Evolutionary conservation across 1,284 basidiomycete genomes (phyloP).

Genomic region (Cutaneotrichosporon cavernicola): DNA sequence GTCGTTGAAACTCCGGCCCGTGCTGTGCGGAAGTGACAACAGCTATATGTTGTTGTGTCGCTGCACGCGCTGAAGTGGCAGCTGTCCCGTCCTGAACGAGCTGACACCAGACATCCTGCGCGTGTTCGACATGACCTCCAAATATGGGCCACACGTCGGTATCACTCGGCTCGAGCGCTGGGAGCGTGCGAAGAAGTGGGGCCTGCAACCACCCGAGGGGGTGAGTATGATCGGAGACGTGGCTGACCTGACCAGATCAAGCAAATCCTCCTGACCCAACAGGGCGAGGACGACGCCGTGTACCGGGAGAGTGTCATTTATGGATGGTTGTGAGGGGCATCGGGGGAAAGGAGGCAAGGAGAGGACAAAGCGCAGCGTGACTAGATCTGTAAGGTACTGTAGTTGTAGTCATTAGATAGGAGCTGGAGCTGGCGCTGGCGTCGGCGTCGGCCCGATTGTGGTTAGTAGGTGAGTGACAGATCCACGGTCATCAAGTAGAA

Average conservation of each 20-base stretch:
- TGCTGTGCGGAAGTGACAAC: too few species aligned
- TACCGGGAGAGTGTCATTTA: conserved; percentile 60
- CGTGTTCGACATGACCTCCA: conserved; percentile 75
- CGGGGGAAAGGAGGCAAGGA: background rate
- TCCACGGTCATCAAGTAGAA: too few species aligned
- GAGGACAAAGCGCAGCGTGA: background rate
- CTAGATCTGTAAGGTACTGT: background rate
- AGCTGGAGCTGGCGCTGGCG: too few species aligned
- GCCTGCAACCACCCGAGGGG: conserved; percentile 78
- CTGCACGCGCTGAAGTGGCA: conserved; percentile 46
- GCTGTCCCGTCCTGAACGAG: conserved; percentile 54
- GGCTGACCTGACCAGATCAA: conserved; percentile 59
- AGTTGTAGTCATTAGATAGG: background rate
- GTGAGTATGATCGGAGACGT: conserved; percentile 54
- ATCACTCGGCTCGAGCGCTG: conserved; percentile 80
- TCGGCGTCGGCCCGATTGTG: background rate
- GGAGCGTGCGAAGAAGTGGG: conserved; percentile 77
- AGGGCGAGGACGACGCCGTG: conserved; percentile 57
- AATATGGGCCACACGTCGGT: conserved; percentile 83
- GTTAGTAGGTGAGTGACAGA: background rate
- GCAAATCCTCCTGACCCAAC: conserved; percentile 65
- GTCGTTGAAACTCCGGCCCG: too few species aligned
- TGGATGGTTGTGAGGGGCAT: conserved; percentile 36
- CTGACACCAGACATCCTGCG: conserved; percentile 68
- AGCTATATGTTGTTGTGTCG: background rate